phyloP scores from a whole-genome alignment of 2,329 filamentous ascomycete genomes.

The Cytospora leucostoma region DNA sequence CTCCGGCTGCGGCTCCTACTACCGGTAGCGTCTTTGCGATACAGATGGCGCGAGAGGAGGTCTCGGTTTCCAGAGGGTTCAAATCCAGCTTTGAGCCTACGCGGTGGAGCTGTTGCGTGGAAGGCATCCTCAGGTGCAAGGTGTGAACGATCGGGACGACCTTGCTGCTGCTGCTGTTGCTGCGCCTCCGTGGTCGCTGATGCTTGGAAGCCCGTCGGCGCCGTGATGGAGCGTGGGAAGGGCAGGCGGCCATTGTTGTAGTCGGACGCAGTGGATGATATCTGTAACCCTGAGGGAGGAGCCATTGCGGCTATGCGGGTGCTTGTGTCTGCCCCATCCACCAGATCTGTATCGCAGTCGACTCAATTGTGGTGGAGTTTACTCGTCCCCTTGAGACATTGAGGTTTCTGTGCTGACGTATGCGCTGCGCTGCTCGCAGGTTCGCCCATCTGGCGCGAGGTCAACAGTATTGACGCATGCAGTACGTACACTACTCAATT shows the following conservation, averaged over 20 bases:
- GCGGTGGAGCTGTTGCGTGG: constrained; percentile 62
- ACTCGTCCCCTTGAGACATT: background rate
- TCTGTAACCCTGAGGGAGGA: constrained; percentile 36
- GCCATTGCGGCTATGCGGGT: constrained; percentile 32
- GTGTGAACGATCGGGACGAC: constrained; percentile 61
- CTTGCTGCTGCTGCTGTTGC: constrained; percentile 28
- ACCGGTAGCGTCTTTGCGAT: constrained; percentile 52
- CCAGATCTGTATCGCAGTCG: background rate
- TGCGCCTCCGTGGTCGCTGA: background rate
- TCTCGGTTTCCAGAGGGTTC: constrained; percentile 36
- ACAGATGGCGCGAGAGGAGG: constrained; percentile 41
- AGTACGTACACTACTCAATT: background rate
- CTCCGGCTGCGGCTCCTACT: constrained; percentile 66
- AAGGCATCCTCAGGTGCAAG: constrained; percentile 86
- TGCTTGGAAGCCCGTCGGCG: constrained; percentile 37
- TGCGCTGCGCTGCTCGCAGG: background rate
- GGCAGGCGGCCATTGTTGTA: constrained; percentile 33
- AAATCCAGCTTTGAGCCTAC: constrained; percentile 46
- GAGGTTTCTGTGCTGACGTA: background rate
- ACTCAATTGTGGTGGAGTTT: background rate
- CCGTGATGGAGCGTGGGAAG: constrained; percentile 45
- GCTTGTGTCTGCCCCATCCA: constrained; percentile 23
- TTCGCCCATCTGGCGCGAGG: background rate
- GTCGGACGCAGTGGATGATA: constrained; percentile 34
- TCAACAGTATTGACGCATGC: background rate